Base-by-base conservation (phyloP, 2,329 filamentous ascomycete species). In the Grosmannia penicillata region DNA sequence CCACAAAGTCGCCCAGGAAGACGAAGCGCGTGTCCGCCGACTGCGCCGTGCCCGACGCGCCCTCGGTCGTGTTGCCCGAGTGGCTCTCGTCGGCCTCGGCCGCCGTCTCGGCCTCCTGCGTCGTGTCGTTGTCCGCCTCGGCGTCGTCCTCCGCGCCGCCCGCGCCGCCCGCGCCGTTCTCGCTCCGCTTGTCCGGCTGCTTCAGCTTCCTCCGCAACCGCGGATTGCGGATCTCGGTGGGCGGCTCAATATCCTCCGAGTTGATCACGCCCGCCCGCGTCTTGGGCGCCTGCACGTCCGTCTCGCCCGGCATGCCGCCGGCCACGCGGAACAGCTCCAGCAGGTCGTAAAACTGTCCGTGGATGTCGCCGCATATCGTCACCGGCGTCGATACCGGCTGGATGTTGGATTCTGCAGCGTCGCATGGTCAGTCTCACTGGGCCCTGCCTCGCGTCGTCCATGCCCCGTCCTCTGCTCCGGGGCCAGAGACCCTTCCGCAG, bases 261-360 rank as follows among this genome's bases (percentile, higher is more conserved):
- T 75, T 89, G 55, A 95, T 93, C 47, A 86, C 72, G 9, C 76
- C 75, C 8, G 78, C 77, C 23, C 72, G 64, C 10, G 78, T 80
- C 50, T 76, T 72, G 14, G 82, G 79, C 13, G 72, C 63, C 53
- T 86, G 71, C 21, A 77, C 68, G 44, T 78, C 72, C 28, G 74
- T 72, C 51, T 93, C 82, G 51, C 85, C 85, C 10, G 91, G 91
- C 83, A 96, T 95, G 47, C 91, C 91, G 44, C 91, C 91, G 33
- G 89, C 86, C 29, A 98, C 89, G 38, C 87, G 81, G 62, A 98
- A 98, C 36, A 98, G 76, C 65, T 98, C 91, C 44, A 96, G 75
- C 9, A 98, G 70, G 58, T 98, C 91, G 62, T 98, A 96, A 59
- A 96, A 96, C 62, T 98, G 91, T 51, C 91, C 91, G 61, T 98